Conservation (phyloP, 371 early-diverging fungal species). For the Umbelopsis sp. region DNA sequence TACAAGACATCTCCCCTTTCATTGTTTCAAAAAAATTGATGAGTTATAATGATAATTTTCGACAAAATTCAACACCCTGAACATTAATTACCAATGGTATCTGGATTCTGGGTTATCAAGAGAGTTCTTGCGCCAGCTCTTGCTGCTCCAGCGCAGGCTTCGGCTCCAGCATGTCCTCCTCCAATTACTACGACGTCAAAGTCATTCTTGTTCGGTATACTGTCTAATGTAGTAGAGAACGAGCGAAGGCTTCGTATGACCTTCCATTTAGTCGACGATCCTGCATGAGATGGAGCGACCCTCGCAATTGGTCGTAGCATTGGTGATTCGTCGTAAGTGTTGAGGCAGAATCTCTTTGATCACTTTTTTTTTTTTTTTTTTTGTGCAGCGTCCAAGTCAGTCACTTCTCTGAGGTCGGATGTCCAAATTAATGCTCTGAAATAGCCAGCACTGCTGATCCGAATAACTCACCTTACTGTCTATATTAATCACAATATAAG, state of each 20-base stretch:
- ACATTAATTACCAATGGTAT: conserved; percentile 65
- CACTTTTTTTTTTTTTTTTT: too few relatives aligned
- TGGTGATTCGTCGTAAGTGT: neutral
- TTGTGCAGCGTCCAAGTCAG: too few relatives aligned
- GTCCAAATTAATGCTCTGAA: too few relatives aligned
- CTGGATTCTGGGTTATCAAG: conserved; percentile 76
- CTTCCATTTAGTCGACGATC: neutral
- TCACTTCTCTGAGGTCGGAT: too few relatives aligned
- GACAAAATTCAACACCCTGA: neutral
- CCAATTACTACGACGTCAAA: conserved; percentile 83
- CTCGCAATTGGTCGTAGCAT: neutral
- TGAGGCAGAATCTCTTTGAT: neutral
- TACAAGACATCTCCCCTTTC: conserved; percentile 87
- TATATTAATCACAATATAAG: too few relatives aligned
- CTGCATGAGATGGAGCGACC: neutral
- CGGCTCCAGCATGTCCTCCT: conserved; percentile 89
- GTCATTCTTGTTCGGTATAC: conserved; percentile 22
- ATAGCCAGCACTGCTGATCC: too few relatives aligned
- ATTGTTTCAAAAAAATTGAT: neutral
- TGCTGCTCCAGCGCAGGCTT: conserved; percentile 86
- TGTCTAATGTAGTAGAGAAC: neutral
- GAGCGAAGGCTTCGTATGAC: neutral
- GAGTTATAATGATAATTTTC: neutral
- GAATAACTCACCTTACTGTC: too few relatives aligned
- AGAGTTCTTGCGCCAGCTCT: conserved; percentile 78